These are phyloP conservation scores for Vitellaria paradoxa DNA, from an alignment of 179 eudicot genomes.

Conservation along the genomic window DNA sequence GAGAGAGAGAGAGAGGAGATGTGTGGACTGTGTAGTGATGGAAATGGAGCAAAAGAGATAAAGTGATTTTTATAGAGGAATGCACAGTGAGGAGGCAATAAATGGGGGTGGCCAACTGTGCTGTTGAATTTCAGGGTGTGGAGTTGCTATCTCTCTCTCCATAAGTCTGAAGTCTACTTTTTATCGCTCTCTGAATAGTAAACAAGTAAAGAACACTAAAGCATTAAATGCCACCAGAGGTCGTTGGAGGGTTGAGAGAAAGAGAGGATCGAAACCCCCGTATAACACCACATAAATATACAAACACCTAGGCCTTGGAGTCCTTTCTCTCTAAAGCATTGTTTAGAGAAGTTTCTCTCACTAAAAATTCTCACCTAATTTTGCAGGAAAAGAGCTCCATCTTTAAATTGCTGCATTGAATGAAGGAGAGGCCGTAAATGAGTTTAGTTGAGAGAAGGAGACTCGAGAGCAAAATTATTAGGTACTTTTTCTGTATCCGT, in stretches of 20 bases:
- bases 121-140: background rate
- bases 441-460: constrained; percentile 26
- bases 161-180: too few species aligned
- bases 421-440: constrained; percentile 28
- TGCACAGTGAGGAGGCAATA: background rate
- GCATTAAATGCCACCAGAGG: constrained; percentile 9
- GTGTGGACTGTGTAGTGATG: background rate
- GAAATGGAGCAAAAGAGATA: background rate
- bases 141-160: background rate
- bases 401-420: constrained; percentile 21
- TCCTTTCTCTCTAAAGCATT: too few species aligned
- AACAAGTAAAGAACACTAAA: background rate
- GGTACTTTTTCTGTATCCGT: too few species aligned
- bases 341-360: background rate
- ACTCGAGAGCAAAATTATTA: too few species aligned
- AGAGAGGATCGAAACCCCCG: too few species aligned
- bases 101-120: background rate
- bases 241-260: constrained; percentile 6
- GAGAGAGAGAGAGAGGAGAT: background rate
- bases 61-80: constrained; percentile 4
- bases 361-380: constrained; percentile 29
- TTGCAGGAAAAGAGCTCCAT: constrained; percentile 27
- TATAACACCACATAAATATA: too few species aligned
- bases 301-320: too few species aligned
- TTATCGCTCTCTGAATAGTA: background rate